These are phyloP conservation scores for Termitomyces sp. DNA, from an alignment of 768 basidiomycete species.

Conservation along the genomic window DNA sequence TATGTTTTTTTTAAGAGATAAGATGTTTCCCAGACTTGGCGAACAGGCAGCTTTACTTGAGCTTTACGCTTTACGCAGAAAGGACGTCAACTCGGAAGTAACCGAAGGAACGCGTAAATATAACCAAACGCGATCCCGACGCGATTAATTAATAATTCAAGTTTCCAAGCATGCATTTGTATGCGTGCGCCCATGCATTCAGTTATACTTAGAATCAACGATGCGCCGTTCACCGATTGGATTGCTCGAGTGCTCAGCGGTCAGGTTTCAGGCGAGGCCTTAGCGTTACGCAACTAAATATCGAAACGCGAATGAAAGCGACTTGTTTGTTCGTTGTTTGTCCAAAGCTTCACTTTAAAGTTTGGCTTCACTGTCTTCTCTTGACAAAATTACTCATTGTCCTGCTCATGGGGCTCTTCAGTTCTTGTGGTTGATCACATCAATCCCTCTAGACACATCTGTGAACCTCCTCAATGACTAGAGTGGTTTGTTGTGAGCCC, in stretches of 20 bases:
- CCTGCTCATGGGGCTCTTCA: background rate
- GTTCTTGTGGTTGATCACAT: no score
- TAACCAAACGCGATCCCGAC: constrained; percentile 3
- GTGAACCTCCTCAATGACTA: background rate
- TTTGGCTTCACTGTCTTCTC: background rate
- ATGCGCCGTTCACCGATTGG: background rate
- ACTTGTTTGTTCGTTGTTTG: background rate
- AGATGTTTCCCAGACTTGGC: background rate
- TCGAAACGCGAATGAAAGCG: background rate
- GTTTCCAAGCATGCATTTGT: background rate
- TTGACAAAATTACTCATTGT: background rate
- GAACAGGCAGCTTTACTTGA: background rate
- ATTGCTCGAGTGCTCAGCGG: background rate
- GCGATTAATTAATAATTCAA: background rate
- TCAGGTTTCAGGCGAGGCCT: no score
- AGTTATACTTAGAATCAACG: background rate
- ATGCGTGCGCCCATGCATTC: background rate
- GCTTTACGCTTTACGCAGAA: background rate
- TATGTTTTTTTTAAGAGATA: background rate
- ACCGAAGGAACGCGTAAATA: constrained; percentile 8
- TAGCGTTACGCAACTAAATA: background rate
- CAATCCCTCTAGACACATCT: no score
- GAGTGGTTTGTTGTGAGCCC: background rate
- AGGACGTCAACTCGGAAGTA: background rate
- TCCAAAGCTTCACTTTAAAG: background rate